Evolutionary conservation across 495 filamentous ascomycete species (phyloP).

Genomic region (Pseudotulostoma volvatum): DNA sequence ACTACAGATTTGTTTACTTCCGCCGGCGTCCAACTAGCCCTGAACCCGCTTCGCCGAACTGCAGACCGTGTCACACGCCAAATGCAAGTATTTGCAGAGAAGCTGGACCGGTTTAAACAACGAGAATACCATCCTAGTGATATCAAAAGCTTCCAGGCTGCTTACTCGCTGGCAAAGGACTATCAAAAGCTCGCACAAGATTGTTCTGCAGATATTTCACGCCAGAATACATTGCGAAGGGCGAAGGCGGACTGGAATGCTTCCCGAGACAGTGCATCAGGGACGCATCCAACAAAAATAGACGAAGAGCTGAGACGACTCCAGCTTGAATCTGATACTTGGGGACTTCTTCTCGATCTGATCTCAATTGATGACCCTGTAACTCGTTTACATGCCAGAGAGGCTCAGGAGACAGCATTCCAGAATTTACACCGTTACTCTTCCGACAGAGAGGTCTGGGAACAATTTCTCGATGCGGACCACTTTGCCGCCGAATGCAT

Average conservation of each 20-base stretch:
- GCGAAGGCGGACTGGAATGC: constrained; percentile 17
- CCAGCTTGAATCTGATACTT: constrained; percentile 67
- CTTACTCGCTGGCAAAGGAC: constrained; percentile 28
- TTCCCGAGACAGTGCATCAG: constrained; percentile 17
- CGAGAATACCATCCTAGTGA: constrained; percentile 21
- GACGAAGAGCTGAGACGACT: constrained; percentile 46
- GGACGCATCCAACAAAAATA: constrained; percentile 14
- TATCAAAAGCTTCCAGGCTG: constrained; percentile 23
- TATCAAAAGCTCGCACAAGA: constrained; percentile 26
- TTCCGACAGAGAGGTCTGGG: constrained; percentile 45
- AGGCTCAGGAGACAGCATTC: constrained; percentile 24
- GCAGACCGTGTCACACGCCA: constrained; percentile 45
- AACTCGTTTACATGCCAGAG: constrained; percentile 16
- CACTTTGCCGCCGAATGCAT: constrained; percentile 58
- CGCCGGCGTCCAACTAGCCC: constrained; percentile 30
- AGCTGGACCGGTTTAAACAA: constrained; percentile 41
- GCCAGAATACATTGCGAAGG: constrained; percentile 21
- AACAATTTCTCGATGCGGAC: constrained; percentile 45
- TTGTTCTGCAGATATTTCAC: constrained; percentile 23
- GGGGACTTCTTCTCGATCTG: constrained; percentile 61
- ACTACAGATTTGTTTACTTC: constrained; percentile 36
- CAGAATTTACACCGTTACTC: constrained; percentile 40
- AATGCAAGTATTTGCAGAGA: constrained; percentile 49
- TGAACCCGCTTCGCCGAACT: constrained; percentile 39
- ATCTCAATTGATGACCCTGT: constrained; percentile 35